Evolutionary conservation across 2,329 filamentous ascomycete genomes (phyloP), one percentile per base, ranked within the genome.

Genomic region (Talaromyces sp.): DNA sequence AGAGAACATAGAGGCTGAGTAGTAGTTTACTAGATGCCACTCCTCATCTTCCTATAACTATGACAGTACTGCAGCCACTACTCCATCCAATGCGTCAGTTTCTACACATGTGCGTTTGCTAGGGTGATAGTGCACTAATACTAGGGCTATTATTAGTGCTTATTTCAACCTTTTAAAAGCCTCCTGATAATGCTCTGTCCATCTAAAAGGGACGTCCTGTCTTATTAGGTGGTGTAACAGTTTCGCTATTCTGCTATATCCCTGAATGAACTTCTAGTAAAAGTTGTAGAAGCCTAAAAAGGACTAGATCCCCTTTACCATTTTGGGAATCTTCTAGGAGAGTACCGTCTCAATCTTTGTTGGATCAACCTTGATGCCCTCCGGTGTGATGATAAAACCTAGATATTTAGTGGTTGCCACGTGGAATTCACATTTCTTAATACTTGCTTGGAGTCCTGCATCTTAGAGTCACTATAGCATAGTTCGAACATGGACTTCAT

Each of bases 211-310:
- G n/a, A n/a, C n/a, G n/a, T n/a, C n/a, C n/a, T n/a, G 18, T 52
- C n/a, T n/a, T n/a, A n/a, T n/a, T 1, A 60, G n/a, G 18, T 14
- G 14, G 6, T 25, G 16, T n/a, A 59, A 25, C 9, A n/a, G 31
- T 18, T n/a, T 14, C 21, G 37, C 39, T 3, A 56, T 42, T 5
- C 21, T n/a, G 9, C 33, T 44, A 21, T 44, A 67, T 12, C 50
- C 48, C 14, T 37, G 18, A 1, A 67, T 67, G 25, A 68, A 68
- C 1, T 58, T 48, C 3, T 59, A 56, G 31, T 69, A 67, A 70
- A 52, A 61, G n/a, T n/a, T n/a, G n/a, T n/a, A n/a, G n/a, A n/a
- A n/a, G n/a, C n/a, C n/a, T n/a, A n/a, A n/a, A n/a, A 65, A 69
- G 16, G 50, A 48, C 37, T 62, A 16, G 2, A 63, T 25, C 3